Evolutionary conservation across 805 yeast species (phyloP), one percentile per base, ranked within the genome.

Genomic region (Pichia eremophila): DNA sequence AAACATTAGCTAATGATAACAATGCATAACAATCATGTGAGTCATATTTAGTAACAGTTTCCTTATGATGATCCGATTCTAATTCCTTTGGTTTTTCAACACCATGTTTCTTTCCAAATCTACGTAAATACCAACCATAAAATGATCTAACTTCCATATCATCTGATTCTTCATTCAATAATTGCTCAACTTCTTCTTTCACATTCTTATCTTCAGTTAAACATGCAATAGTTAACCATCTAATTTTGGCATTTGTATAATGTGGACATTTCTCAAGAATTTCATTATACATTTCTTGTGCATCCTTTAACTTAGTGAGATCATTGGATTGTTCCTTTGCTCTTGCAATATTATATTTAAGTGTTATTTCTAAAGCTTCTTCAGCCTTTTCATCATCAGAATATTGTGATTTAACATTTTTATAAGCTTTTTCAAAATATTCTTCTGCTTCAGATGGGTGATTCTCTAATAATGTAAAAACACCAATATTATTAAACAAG

Each of bases 21-120:
- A 93, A 73, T 0, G 99, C 93, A 65, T 90, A 91, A 38, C 81
- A 67, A 66, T 93, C 99, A 64, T 89, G 97, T 1, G 89, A 83
- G 61, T 89, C 88, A 60, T 76, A 79, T 50, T 83, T 80, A 34
- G 82, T 83, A 54, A 93, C 73, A 0, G 99, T 88, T 42, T 83
- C 85, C 63, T 87, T 87, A 61, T 87, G 90, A 60, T 85, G 95
- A 14, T 75, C 70, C 52, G 86, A 81, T 63, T 88, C 96, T 35
- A 77, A 61, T 53, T 77, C 83, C 39, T 67, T 67, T n/a, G 65
- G 67, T 46, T 71, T 72, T 17, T 73, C 75, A 14, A 72, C 64
- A 45, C 70, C 59, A 28, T 77, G 75, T 52, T 72, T 75, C 54
- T 73, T 73, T 31, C 83, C 81, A 59, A 74, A 74, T 50, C 76